A percentile compares a stretch with the other conserved stretches of the same genome.
These are phyloP conservation scores for Talaromyces sp. DNA, from an alignment of 2,329 filamentous ascomycete species.

Conservation along the genomic window DNA sequence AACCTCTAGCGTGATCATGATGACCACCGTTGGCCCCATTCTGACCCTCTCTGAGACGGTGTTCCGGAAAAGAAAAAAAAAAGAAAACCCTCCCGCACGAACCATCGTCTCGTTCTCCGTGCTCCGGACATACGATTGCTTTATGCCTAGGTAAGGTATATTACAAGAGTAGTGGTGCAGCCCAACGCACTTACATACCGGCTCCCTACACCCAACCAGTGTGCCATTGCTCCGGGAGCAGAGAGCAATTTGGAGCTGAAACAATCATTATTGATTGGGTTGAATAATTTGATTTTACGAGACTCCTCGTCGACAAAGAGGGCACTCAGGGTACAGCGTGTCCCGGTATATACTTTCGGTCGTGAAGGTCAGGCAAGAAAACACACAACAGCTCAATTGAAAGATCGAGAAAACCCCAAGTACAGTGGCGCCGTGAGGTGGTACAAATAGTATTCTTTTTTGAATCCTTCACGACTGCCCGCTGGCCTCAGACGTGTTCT, in stretches of 20 bases:
- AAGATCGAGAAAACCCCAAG: neutral
- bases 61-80: too few relatives aligned
- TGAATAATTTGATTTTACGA: neutral
- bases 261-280: neutral
- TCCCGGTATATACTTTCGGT: neutral
- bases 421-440: neutral
- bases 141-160: constrained; percentile 5
- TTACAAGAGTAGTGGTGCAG: neutral
- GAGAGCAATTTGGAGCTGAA: neutral
- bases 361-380: neutral
- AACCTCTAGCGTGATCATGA: constrained; percentile 5
- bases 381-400: neutral
- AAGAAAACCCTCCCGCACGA: constrained; percentile 5
- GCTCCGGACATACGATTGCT: neutral
- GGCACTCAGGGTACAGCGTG: neutral
- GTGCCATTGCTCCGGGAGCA: neutral
- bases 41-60: neutral
- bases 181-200: constrained; percentile 1
- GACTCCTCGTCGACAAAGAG: neutral
- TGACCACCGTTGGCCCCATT: constrained; percentile 6
- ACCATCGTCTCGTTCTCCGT: neutral
- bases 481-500: constrained; percentile 5
- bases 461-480: neutral
- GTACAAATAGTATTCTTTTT: constrained; percentile 3
- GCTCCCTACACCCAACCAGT: neutral